Percentiles rank a stretch among this genome's conserved stretches.
Conservation (phyloP, 2,329 filamentous ascomycete genomes). For the Ophiocordyceps camponoti-leonardi region DNA sequence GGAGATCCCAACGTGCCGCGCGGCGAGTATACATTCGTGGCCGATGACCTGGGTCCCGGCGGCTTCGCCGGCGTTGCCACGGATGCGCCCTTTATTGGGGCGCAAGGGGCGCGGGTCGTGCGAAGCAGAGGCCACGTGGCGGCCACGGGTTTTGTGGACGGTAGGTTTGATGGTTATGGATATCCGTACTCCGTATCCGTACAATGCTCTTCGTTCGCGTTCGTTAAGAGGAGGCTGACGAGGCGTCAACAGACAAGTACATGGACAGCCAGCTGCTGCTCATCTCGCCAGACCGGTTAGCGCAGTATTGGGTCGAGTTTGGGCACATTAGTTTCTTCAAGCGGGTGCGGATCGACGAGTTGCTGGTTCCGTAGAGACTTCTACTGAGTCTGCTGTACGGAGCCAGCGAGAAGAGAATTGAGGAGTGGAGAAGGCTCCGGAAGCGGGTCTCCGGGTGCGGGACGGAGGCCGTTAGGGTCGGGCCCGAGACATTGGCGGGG, state of each 20-base stretch:
- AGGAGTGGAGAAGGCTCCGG: too few species aligned
- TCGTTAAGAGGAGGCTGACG: background rate
- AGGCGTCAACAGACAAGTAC: constrained; percentile 42
- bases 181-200: too few species aligned
- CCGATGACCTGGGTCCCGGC: constrained; percentile 52
- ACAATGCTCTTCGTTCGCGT: background rate
- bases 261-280: constrained; percentile 64
- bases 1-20: constrained; percentile 82
- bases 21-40: constrained; percentile 69
- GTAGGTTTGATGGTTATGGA: too few species aligned
- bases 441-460: too few species aligned
- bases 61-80: constrained; percentile 48
- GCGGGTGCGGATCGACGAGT: constrained; percentile 39
- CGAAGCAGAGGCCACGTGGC: constrained; percentile 65
- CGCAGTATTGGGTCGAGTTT: constrained; percentile 62
- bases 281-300: constrained; percentile 58
- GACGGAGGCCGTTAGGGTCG: too few species aligned
- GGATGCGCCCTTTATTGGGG: constrained; percentile 55
- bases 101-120: constrained; percentile 55
- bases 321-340: constrained; percentile 43
- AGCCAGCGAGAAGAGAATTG: too few species aligned
- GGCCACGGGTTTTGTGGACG: constrained; percentile 48
- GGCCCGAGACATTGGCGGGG: too few species aligned
- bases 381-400: too few species aligned
- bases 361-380: background rate